Conservation (phyloP, 306 rosid genomes). For the Vigna angularis region DNA sequence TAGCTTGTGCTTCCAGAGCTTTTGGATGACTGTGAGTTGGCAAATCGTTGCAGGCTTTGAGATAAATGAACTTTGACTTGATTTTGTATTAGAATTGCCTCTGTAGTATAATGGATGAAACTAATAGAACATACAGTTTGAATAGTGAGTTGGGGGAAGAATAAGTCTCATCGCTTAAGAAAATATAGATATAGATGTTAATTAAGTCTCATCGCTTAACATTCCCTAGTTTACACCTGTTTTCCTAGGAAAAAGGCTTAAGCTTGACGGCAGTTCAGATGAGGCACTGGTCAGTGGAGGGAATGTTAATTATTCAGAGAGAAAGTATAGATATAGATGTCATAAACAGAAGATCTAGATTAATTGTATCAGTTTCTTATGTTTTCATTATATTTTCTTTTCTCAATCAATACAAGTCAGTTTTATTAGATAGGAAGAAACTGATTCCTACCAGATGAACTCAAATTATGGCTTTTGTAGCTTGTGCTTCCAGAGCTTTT, state of each 20-base stretch:
- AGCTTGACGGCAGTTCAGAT: neutral
- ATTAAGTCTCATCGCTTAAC: too few relatives aligned
- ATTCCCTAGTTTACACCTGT: too few relatives aligned
- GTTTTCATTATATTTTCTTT: neutral
- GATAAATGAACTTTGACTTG: neutral
- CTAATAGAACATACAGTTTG: slow-evolving; percentile 4
- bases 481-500: neutral
- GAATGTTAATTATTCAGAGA: neutral
- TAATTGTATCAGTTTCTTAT: neutral
- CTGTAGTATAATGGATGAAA: slow-evolving; percentile 2
- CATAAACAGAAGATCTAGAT: neutral
- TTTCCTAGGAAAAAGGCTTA: too few relatives aligned
- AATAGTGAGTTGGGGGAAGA: neutral
- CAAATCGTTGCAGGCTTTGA: too few relatives aligned
- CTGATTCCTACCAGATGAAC: neutral
- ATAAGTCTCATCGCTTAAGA: neutral
- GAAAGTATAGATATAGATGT: neutral
- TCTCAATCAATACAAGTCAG: neutral
- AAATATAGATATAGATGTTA: too few relatives aligned
- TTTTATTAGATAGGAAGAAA: slow-evolving; percentile 17
- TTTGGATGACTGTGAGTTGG: neutral
- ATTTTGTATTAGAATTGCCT: neutral
- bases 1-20: neutral
- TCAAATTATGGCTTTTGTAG: neutral
- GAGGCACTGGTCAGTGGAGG: neutral